Evolutionary conservation across 2,329 filamentous ascomycete genomes (phyloP).

Genomic region (Camillea tinctor): DNA sequence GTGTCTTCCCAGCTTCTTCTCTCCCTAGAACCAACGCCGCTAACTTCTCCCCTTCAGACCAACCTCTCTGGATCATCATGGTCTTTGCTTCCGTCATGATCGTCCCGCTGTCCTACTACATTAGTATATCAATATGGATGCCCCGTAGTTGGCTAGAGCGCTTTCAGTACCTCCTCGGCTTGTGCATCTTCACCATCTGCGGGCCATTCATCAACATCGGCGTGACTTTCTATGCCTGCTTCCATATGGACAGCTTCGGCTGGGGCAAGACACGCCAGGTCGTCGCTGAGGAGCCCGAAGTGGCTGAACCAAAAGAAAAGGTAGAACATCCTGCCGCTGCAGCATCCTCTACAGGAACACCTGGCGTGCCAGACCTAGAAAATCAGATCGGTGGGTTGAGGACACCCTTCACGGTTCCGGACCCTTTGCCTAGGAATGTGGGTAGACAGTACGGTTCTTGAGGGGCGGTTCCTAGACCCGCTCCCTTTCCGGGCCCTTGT

Average conservation of each 20-base stretch:
- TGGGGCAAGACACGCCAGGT: slow-evolving; percentile 34
- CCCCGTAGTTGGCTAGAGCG: slow-evolving; percentile 25
- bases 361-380: neutral
- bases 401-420: neutral
- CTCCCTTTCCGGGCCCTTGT: no score
- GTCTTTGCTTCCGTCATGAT: slow-evolving; percentile 30
- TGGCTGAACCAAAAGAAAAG: neutral
- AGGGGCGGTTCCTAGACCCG: neutral
- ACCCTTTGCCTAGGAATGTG: neutral
- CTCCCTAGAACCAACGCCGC: neutral
- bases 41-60: slow-evolving; percentile 9
- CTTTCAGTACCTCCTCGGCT: slow-evolving; percentile 28
- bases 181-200: slow-evolving; percentile 26
- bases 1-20: neutral
- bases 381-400: neutral
- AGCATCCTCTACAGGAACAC: neutral
- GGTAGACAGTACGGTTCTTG: neutral
- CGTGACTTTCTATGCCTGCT: slow-evolving; percentile 31
- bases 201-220: slow-evolving; percentile 33
- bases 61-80: slow-evolving; percentile 23
- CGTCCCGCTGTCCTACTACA: slow-evolving; percentile 29
- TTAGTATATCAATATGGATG: slow-evolving; percentile 28
- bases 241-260: slow-evolving; percentile 33
- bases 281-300: slow-evolving; percentile 20
- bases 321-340: neutral